Evolutionary conservation across 371 early-diverging fungal genomes (phyloP).

Genomic region (Quaeritorhiza haematococci): DNA sequence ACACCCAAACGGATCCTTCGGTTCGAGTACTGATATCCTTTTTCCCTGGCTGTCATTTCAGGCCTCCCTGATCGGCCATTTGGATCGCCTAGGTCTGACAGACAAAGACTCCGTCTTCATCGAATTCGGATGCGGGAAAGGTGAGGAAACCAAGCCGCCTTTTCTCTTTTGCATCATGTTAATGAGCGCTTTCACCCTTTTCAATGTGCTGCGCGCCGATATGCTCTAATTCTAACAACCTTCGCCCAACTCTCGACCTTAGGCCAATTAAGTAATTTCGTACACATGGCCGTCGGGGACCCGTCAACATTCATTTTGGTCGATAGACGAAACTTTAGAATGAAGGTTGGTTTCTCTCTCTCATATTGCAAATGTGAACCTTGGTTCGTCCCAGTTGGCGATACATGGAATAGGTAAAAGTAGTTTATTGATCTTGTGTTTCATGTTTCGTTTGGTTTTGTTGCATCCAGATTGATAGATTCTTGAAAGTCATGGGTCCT

Average conservation of each 20-base stretch:
- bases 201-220: conserved; percentile 20
- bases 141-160: too few species aligned
- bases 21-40: conserved; percentile 6
- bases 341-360: conserved; percentile 46
- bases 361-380: not conserved
- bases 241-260: too few species aligned
- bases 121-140: conserved; percentile 84
- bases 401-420: conserved; percentile 7
- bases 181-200: conserved; percentile 10
- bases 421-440: conserved; percentile 6
- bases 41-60: conserved; percentile 22
- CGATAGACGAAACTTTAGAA: conserved; percentile 73
- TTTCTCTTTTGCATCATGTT: not conserved
- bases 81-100: conserved; percentile 59
- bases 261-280: conserved; percentile 57
- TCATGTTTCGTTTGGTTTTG: not conserved
- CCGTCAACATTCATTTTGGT: conserved; percentile 60
- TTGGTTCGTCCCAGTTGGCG: not conserved
- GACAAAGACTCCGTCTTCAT: conserved; percentile 53
- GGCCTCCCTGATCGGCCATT: conserved; percentile 76
- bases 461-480: conserved; percentile 36
- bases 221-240: too few species aligned
- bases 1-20: not conserved
- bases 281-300: conserved; percentile 58
- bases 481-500: conserved; percentile 19